These are phyloP conservation scores for Saturnispora hagleri DNA, from an alignment of 805 yeast species.

Conservation along the genomic window DNA sequence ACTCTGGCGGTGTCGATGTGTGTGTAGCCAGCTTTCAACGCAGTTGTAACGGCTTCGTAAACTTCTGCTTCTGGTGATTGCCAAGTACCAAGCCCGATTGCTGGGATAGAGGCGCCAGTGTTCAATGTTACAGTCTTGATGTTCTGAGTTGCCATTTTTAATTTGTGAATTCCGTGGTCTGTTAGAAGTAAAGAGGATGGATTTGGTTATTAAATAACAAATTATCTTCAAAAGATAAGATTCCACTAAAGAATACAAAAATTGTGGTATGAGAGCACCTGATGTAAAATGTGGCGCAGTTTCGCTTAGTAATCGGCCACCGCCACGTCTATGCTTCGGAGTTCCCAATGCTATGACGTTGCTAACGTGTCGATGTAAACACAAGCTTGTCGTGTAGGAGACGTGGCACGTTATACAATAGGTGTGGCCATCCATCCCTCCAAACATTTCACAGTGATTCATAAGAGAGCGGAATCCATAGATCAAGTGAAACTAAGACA, in stretches of 20 bases:
- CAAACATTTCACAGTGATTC: too few relatives aligned
- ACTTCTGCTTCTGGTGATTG: slow-evolving; percentile 33
- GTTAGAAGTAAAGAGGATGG: neutral
- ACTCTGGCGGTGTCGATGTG: slow-evolving; percentile 73
- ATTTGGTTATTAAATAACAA: too few relatives aligned
- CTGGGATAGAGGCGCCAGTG: slow-evolving; percentile 14
- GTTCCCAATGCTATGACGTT: too few relatives aligned
- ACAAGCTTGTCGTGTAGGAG: too few relatives aligned
- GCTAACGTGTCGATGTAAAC: too few relatives aligned
- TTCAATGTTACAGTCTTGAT: slow-evolving; percentile 1
- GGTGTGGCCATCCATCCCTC: too few relatives aligned
- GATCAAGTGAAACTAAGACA: too few relatives aligned
- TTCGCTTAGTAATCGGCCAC: neutral
- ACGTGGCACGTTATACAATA: too few relatives aligned
- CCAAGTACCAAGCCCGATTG: slow-evolving; percentile 18
- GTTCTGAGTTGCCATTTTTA: neutral
- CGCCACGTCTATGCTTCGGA: neutral
- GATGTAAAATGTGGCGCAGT: neutral
- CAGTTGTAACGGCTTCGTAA: slow-evolving; percentile 46
- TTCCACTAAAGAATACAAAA: neutral
- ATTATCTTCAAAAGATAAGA: neutral
- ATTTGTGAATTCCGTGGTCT: neutral
- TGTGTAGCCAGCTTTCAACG: slow-evolving; percentile 58
- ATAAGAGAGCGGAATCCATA: too few relatives aligned
- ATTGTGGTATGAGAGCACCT: neutral